Evolutionary conservation across 805 yeast species (phyloP).

Genomic region (Scheffersomyces spartinae): DNA sequence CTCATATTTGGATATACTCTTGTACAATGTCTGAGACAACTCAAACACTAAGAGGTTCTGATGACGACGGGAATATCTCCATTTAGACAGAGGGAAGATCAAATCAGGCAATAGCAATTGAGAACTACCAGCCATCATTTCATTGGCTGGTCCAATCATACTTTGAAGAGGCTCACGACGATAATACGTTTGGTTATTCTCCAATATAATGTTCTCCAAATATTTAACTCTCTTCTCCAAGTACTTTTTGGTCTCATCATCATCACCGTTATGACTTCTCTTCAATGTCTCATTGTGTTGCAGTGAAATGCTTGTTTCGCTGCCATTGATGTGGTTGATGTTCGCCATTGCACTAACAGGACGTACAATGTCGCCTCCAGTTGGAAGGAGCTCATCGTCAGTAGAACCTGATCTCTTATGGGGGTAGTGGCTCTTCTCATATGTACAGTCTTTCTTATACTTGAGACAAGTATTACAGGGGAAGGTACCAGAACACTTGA

Average conservation of each 20-base stretch:
- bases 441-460: slow-evolving; percentile 24
- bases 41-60: slow-evolving; percentile 31
- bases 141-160: too few relatives aligned
- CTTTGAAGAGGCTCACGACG: too few relatives aligned
- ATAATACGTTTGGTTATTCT: slow-evolving; percentile 3
- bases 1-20: slow-evolving; percentile 21
- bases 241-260: too few relatives aligned
- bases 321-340: too few relatives aligned
- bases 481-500: slow-evolving; percentile 42
- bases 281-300: too few relatives aligned
- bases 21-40: slow-evolving; percentile 22
- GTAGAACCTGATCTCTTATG: neutral
- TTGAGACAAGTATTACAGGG: slow-evolving; percentile 40
- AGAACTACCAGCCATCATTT: slow-evolving; percentile 9
- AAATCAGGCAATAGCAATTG: too few relatives aligned
- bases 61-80: slow-evolving; percentile 36
- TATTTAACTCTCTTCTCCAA: slow-evolving; percentile 30
- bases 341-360: too few relatives aligned
- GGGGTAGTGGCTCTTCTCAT: slow-evolving; percentile 4
- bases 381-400: too few relatives aligned
- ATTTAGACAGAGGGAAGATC: too few relatives aligned
- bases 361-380: too few relatives aligned
- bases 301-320: too few relatives aligned
- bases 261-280: too few relatives aligned
- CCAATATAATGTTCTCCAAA: slow-evolving; percentile 18